These are phyloP conservation scores for Eucalyptus curtisii DNA, from an alignment of 345 rosid species.

Conservation along the genomic window DNA sequence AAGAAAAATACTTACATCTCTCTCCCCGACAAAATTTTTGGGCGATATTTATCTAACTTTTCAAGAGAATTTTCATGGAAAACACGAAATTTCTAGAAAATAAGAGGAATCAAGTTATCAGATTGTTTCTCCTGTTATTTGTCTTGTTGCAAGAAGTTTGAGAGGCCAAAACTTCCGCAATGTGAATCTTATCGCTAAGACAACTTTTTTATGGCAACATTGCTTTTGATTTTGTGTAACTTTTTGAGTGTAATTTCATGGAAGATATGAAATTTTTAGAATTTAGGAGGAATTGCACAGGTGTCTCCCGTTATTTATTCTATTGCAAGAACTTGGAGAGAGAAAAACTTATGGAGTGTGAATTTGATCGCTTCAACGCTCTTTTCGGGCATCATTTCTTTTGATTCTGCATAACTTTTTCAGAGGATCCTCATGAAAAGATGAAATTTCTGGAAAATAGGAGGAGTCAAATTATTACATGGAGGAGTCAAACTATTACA, in stretches of 20 bases:
- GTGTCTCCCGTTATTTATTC: not conserved
- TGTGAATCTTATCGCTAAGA: not conserved
- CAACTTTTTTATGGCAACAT: not conserved
- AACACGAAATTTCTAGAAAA: not conserved
- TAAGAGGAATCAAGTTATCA: not conserved
- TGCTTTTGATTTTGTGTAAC: not conserved
- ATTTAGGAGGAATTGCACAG: too few species aligned
- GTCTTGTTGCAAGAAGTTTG: not conserved
- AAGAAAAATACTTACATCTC: not conserved
- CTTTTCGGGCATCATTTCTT: not conserved
- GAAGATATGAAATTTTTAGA: not conserved
- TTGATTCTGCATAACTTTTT: too few species aligned
- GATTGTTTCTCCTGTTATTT: not conserved
- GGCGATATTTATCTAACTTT: not conserved
- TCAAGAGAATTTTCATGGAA: not conserved
- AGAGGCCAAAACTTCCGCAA: not conserved
- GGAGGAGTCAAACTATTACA: too few species aligned
- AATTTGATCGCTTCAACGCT: fast-evolving
- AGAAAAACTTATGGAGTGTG: not conserved
- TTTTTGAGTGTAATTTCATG: not conserved
- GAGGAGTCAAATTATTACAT: too few species aligned
- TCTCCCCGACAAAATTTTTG: not conserved
- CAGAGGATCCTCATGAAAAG: not conserved
- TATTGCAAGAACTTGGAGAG: not conserved
- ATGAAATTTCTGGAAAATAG: not conserved